These are phyloP conservation scores for Podaxis sp. DNA, from an alignment of 768 basidiomycete species.

Conservation along the genomic window DNA sequence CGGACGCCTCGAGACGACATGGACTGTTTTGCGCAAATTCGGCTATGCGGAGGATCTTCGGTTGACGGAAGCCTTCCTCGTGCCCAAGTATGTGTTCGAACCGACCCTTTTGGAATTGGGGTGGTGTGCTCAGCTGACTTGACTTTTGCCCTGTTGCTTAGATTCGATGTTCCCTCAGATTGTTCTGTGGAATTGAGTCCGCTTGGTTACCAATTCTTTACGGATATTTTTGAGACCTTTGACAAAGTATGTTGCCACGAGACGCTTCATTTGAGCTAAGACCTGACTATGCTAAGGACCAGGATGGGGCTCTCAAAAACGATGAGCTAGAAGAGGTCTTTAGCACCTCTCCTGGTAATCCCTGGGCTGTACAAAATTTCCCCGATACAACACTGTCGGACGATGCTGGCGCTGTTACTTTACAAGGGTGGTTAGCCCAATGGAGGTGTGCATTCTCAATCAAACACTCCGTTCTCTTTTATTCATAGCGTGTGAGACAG, in stretches of 20 bases:
- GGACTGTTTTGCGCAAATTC: constrained; percentile 93
- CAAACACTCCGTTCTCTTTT: not conserved
- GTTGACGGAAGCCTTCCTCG: constrained; percentile 83
- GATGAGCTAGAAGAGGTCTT: constrained; percentile 87
- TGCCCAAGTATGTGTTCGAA: constrained; percentile 69
- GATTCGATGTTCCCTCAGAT: constrained; percentile 91
- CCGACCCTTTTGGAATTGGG: constrained; percentile 15
- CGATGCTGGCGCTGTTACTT: constrained; percentile 86
- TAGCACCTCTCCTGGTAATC: constrained; percentile 93
- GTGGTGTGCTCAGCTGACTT: not conserved
- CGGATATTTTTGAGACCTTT: constrained; percentile 92
- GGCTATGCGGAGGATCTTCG: constrained; percentile 95
- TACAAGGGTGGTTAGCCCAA: constrained; percentile 97
- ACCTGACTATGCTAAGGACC: constrained; percentile 55
- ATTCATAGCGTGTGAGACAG: constrained; percentile 37
- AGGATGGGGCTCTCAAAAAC: constrained; percentile 88
- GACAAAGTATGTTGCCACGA: constrained; percentile 64
- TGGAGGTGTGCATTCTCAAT: constrained; percentile 71
- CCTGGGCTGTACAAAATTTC: constrained; percentile 92
- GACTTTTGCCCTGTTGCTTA: constrained; percentile 28
- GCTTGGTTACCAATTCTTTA: constrained; percentile 95
- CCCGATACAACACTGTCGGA: constrained; percentile 88
- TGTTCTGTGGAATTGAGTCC: constrained; percentile 95
- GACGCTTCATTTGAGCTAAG: not conserved
- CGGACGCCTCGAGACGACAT: constrained; percentile 94